Conservation (phyloP, 129 eudicot species). For the Flaveria robusta region DNA sequence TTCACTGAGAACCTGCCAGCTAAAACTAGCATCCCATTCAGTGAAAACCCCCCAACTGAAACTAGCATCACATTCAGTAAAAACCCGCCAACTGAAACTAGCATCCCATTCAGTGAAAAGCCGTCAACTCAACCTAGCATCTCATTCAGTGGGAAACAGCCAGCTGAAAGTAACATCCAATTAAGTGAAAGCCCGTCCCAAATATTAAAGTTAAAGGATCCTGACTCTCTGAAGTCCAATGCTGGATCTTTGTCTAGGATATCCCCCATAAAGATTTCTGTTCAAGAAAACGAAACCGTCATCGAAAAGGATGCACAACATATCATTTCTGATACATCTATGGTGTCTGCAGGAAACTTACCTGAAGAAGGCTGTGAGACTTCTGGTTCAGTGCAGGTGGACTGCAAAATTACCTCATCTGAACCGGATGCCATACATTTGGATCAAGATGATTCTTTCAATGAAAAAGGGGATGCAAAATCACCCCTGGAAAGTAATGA, state of each 20-base stretch:
- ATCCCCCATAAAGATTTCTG: constrained; percentile 16
- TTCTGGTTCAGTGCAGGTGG: constrained; percentile 15
- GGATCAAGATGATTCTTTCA: constrained; percentile 34
- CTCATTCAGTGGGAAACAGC: constrained; percentile 14
- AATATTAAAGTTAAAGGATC: constrained; percentile 9
- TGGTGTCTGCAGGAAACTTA: constrained; percentile 22
- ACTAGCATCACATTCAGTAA: neutral
- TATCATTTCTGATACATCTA: constrained; percentile 26
- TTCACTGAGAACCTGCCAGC: neutral
- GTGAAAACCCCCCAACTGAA: neutral
- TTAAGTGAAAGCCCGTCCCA: constrained; percentile 19
- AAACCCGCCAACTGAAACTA: neutral
- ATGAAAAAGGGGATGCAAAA: constrained; percentile 27
- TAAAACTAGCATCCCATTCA: neutral
- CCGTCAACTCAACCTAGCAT: neutral
- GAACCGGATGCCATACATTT: constrained; percentile 22
- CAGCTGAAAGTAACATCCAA: constrained; percentile 27
- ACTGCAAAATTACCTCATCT: constrained; percentile 4
- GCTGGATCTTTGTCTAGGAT: constrained; percentile 24
- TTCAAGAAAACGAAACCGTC: constrained; percentile 18
- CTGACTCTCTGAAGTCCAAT: constrained; percentile 33
- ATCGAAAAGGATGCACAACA: constrained; percentile 24
- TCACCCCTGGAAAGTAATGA: constrained; percentile 34
- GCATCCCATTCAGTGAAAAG: neutral
- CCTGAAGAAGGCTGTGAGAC: constrained; percentile 26